Base-by-base conservation (phyloP, 2,329 filamentous ascomycete species). In the Trichoderma harzianum region DNA sequence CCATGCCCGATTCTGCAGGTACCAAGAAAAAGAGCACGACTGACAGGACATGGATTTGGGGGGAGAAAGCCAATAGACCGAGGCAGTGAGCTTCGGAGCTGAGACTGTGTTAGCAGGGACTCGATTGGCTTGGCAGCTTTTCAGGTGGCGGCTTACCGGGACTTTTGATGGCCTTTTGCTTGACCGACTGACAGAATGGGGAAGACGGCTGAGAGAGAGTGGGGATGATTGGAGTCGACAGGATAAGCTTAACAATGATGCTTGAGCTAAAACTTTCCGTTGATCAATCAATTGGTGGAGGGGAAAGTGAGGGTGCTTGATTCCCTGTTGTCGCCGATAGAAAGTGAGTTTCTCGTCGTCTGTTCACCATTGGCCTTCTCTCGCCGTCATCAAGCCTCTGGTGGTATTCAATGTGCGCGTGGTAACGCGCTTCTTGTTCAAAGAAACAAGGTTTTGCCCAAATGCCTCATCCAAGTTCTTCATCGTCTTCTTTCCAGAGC, bases 1-100 rank as follows among this genome's bases (percentile, higher is more conserved):
- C 43, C 39, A 65, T 65, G 28, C 62, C 62, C 39, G 43, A 53
- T 65, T 65, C 62, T 53, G 62, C 62, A 65, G 62, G 39, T 65
- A 65, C 62, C 60, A 62, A 43, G 21, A 61, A 18, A 26, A 62
- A 28, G 14, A 34, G 21, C 21, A 28, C 34, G 18, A 43, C 24
- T 28, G 34, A 43, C 60, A 62, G 12, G 57, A 60, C 30, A 60
- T 6, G 60, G 60, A 24, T 36, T 16, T 11, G 6, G 57, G 34
- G 14, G 12, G 12, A 18, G 14, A 28, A 39, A 14, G 36, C 36
- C 36, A 4, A 62, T 24, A 28, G 32, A 16, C 28, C 26, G 30
- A 62, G 30, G n/a, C 32, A 8, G 14, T 18, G 60, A 30, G 34
- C 36, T n/a, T 62, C 21, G 32, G 30, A 61, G 58, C 58, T 61